Conservation (phyloP, 2,329 filamentous ascomycete genomes). For the Fusarium neocosmosporiellum region DNA sequence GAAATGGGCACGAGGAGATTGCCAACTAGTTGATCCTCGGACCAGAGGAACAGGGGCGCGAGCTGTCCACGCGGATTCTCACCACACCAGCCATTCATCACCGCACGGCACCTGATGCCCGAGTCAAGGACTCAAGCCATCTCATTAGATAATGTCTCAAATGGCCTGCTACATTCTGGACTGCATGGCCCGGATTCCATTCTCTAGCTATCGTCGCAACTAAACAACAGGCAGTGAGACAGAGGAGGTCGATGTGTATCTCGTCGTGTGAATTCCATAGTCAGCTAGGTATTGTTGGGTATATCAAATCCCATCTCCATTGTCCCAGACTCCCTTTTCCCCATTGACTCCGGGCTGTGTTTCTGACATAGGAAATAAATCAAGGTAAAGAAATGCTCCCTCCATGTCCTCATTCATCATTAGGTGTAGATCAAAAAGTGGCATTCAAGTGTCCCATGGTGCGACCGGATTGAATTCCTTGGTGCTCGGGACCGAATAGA, state of each 20-base stretch:
- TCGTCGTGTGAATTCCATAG: background rate
- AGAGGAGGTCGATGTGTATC: background rate
- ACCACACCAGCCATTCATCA: background rate
- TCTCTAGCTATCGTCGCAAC: background rate
- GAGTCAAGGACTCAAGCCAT: background rate
- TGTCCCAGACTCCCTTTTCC: background rate
- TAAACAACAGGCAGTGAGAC: background rate
- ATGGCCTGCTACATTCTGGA: background rate
- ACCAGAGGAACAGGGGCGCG: background rate
- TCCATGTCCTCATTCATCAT: conserved; percentile 12
- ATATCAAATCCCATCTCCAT: conserved; percentile 18
- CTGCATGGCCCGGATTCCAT: background rate
- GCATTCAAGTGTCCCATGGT: conserved; percentile 46
- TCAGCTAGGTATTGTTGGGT: conserved; percentile 11
- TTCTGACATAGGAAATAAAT: conserved; percentile 16
- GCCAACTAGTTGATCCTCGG: background rate
- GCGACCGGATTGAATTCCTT: conserved; percentile 47
- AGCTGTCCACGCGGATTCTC: background rate
- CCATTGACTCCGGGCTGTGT: conserved; percentile 15
- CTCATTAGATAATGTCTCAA: background rate
- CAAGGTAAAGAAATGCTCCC: conserved; percentile 5
- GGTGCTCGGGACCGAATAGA: conserved; percentile 47
- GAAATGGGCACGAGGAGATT: background rate
- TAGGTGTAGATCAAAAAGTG: conserved; percentile 2
- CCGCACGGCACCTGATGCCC: background rate